Evolutionary conservation across 176 grass and related monocot species (phyloP), one percentile per base, ranked within the genome.

Genomic region (Oryza rufipogon): DNA sequence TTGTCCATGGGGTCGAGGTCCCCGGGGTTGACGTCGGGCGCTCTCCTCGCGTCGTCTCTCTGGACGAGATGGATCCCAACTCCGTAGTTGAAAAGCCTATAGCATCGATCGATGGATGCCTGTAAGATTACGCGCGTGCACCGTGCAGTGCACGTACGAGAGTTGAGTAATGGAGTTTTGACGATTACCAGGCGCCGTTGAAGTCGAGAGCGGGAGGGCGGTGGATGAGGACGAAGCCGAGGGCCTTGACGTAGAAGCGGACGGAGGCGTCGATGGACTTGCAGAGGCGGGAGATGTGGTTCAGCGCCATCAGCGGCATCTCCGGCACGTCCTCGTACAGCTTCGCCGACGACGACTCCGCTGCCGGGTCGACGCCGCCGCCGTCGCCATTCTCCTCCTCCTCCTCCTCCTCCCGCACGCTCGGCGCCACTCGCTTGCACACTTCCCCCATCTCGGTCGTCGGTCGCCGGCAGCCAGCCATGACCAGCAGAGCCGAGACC

Each of bases 241-340:
- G 91, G 16, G 87, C 87, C 79, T 87, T 85, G 85, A 89, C 80
- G 79, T 94, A 97, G 87, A 97, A 97, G 1, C 69, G 75, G 67
- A 92, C 82, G 33, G 83, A 90, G 38, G 60, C 89, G 11, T 92
- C 79, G 63, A 92, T 86, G 30, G 90, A 94, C 61, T 77, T 88
- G 87, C 89, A 97, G 58, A 94, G 80, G 51, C 92, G 83, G 3
- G 94, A 94, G 80, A 97, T 87, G 58, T 92, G 94, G 82, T 97
- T 94, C 19, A 92, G 94, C 51, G 90, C 83, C 88, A 90, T 92
- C n/a, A 92, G 83, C 30, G 94, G 91, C 81, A 84, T 85, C 46
- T 83, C 51, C 13, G 78, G 63, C 45, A 86, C 79, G 64, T 84
- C 82, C 73, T 88, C 75, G 81, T 90, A 88, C 47, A 91, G 76